These are phyloP conservation scores for Pythium phragmiticola DNA, from an alignment of 352 stramenopile genomes.

Conservation along the genomic window DNA sequence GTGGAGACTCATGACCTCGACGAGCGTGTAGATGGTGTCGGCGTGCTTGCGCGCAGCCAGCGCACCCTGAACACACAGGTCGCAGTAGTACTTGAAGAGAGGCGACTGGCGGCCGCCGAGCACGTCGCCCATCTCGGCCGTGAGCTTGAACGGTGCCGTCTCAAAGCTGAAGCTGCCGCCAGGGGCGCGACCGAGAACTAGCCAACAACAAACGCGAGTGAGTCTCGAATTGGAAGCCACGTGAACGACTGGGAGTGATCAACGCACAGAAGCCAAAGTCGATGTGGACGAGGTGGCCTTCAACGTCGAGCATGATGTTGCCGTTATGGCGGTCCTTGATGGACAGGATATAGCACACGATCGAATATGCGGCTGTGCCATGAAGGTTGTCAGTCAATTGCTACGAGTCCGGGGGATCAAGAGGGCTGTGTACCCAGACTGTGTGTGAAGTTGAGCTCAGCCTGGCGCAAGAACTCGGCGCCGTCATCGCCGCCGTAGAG, in stretches of 20 bases:
- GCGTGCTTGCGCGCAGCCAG: slow-evolving; percentile 90
- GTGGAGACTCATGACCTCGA: slow-evolving; percentile 93
- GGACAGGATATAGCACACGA: slow-evolving; percentile 97
- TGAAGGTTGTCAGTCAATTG: slow-evolving; percentile 40
- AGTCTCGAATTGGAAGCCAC: not conserved
- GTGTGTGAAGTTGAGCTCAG: slow-evolving; percentile 80
- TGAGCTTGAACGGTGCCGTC: slow-evolving; percentile 97
- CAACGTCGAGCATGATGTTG: slow-evolving; percentile 98
- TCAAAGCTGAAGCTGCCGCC: slow-evolving; percentile 95
- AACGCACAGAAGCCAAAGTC: slow-evolving; percentile 97
- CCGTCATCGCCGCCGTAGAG: slow-evolving; percentile 82
- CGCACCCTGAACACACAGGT: slow-evolving; percentile 94
- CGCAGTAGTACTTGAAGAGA: slow-evolving; percentile 92
- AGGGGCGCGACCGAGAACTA: slow-evolving; percentile 74
- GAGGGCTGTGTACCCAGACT: slow-evolving; percentile 59
- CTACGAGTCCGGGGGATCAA: slow-evolving; percentile 11
- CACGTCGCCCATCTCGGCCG: slow-evolving; percentile 94
- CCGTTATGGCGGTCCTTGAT: slow-evolving; percentile 99
- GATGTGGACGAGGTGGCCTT: slow-evolving; percentile 98
- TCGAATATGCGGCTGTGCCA: slow-evolving; percentile 92
- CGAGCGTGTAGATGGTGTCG: slow-evolving; percentile 93
- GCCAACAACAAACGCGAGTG: not conserved
- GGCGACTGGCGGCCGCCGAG: slow-evolving; percentile 90
- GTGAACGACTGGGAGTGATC: not conserved
- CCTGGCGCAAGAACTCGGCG: slow-evolving; percentile 51